Percentiles rank a stretch among this genome's conserved stretches.
Conservation (phyloP, 2,329 filamentous ascomycete genomes). For the Cladosporium sp. region DNA sequence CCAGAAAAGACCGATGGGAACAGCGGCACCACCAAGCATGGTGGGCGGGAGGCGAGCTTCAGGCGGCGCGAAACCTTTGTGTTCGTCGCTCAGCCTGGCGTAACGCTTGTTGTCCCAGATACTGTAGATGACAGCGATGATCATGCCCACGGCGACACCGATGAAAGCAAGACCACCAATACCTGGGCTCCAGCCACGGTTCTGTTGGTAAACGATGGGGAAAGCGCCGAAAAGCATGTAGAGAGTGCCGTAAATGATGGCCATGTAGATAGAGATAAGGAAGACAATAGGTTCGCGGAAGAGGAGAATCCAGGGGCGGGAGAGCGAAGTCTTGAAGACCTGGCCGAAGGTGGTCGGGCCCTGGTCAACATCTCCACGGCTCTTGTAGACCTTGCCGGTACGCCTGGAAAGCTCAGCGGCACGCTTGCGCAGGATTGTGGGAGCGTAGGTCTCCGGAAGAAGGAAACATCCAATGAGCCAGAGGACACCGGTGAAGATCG, state of each 20-base stretch:
- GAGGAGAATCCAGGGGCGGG: conserved; percentile 64
- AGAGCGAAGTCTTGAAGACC: conserved; percentile 54
- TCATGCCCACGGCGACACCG: conserved; percentile 65
- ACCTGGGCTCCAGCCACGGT: conserved; percentile 56
- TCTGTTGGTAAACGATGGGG: conserved; percentile 59
- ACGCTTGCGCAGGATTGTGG: conserved; percentile 52
- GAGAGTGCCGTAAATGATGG: conserved; percentile 51
- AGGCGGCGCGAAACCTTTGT: conserved; percentile 57
- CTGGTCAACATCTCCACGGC: conserved; percentile 39
- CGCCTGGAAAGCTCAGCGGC: conserved; percentile 47
- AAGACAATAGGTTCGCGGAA: conserved; percentile 68
- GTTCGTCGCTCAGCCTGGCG: conserved; percentile 39
- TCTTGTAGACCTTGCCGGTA: conserved; percentile 55
- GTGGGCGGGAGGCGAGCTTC: conserved; percentile 62
- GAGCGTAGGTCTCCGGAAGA: conserved; percentile 59
- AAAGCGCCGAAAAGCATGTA: conserved; percentile 49
- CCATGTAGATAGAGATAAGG: conserved; percentile 62
- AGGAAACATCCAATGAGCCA: conserved; percentile 51
- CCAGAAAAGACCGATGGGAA: conserved; percentile 64
- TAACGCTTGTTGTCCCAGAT: conserved; percentile 54
- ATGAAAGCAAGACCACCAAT: conserved; percentile 63
- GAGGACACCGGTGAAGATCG: conserved; percentile 59
- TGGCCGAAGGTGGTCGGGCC: conserved; percentile 31
- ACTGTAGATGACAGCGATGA: conserved; percentile 51
- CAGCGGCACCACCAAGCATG: conserved; percentile 57